Evolutionary conservation across 805 yeast species (phyloP), one percentile per base, ranked within the genome.

Genomic region (Saccharomycopsis oosterbeekiorum): DNA sequence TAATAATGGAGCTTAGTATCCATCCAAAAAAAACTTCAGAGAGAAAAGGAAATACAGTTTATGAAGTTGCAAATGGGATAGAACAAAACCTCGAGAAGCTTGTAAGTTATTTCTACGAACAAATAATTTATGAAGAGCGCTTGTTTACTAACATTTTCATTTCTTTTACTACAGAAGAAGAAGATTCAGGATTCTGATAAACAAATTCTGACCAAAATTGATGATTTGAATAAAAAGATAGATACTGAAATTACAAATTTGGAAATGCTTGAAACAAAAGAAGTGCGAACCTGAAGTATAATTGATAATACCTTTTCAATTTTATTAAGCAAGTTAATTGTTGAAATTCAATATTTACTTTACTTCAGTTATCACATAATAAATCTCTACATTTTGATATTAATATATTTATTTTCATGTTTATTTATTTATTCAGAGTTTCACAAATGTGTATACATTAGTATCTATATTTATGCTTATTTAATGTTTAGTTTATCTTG

Each of bases 401-500:
- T 29, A 29, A 29, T 29, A 29, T 29, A 29, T 29, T 3, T 29
- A 29, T 29, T 29, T 3, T 29, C 34, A 29, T 29, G 34, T 29
- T 29, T 29, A 29, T 29, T 29, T 29, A 29, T 3, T 29, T 29
- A 6, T 29, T 29, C 6, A 6, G 34, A 3, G 34, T 29, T 29
- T 3, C 3, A 4, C 6, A 29, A 29, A 29, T 29, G 34, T 29
- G 6, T 29, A 53, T 34, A 9, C 29, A 34, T 53, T 34, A 6
- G 21, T 26, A 34, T 53, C 15, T 36, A 34, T 53, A 53, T 53
- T 53, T 34, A 36, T 53, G 37, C 9, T 10, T 37, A 59, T 42
- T 59, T 59, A 21, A 59, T 40, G 26, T 59, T 55, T 50, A 65
- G 57, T 66, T 74, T 79, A 36, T 74, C 78, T 60, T 79, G 78